A percentile compares a stretch with the other conserved stretches of the same genome.
phyloP scores from a whole-genome alignment of 108 stramenopile species.

The Aurantiochytrium sp. region DNA sequence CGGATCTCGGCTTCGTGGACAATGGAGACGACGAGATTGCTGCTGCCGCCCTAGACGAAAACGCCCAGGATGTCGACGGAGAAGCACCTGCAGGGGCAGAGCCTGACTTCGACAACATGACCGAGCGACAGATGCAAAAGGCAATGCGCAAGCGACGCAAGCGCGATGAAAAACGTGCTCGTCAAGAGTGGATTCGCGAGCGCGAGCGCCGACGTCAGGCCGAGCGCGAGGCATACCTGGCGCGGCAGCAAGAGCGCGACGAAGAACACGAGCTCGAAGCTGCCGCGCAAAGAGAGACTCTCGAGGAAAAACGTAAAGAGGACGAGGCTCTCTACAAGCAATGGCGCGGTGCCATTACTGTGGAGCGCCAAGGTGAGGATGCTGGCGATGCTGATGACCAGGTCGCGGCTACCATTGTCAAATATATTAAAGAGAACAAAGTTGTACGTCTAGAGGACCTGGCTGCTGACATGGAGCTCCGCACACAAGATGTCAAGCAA shows the following conservation, averaged over 20 bases:
- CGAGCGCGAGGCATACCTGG: background rate
- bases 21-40: background rate
- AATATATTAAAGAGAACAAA: background rate
- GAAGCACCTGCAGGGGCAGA: background rate
- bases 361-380: background rate
- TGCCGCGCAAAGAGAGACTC: background rate
- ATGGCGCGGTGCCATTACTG: background rate
- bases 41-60: background rate
- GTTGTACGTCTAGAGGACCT: background rate
- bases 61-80: background rate
- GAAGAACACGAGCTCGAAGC: background rate
- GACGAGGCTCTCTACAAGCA: background rate
- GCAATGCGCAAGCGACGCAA: background rate
- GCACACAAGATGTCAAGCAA: background rate
- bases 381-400: background rate
- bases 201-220: background rate
- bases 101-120: background rate
- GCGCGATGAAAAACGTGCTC: background rate
- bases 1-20: too few relatives aligned
- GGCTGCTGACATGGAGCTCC: background rate
- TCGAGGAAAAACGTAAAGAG: background rate
- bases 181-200: background rate
- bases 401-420: background rate
- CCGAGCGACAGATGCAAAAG: background rate
- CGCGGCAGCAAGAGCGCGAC: background rate